Percentiles rank a stretch among this genome's conserved stretches.
These are phyloP conservation scores for Penicillium decumbens DNA, from an alignment of 2,329 filamentous ascomycete species.

Conservation along the genomic window DNA sequence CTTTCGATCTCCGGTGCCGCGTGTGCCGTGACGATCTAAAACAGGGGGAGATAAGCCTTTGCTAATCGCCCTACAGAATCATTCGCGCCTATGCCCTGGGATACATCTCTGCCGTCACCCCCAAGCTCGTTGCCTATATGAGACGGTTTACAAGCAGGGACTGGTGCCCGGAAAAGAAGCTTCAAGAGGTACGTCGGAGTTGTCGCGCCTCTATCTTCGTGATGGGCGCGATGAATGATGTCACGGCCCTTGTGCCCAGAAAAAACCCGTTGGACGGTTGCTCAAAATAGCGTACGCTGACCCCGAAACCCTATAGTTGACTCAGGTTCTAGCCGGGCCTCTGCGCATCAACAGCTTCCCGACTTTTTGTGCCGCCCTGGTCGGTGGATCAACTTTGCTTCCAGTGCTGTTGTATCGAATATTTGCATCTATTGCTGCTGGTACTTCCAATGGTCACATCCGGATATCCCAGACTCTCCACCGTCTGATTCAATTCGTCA, in stretches of 20 bases:
- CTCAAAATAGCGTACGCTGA: slow-evolving; percentile 17
- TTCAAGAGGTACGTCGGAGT: slow-evolving; percentile 34
- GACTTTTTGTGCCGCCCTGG: slow-evolving; percentile 49
- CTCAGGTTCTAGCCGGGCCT: slow-evolving; percentile 36
- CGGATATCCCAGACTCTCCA: slow-evolving; percentile 15
- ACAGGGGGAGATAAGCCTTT: neutral
- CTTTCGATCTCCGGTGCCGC: slow-evolving; percentile 5
- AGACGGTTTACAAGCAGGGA: slow-evolving; percentile 33
- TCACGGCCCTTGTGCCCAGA: slow-evolving; percentile 3
- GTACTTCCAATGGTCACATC: slow-evolving; percentile 13
- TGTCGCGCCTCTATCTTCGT: neutral
- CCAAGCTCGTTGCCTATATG: slow-evolving; percentile 42
- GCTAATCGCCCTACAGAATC: slow-evolving; percentile 27
- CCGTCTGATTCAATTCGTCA: slow-evolving; percentile 39
- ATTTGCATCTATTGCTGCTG: slow-evolving; percentile 21
- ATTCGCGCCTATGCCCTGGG: slow-evolving; percentile 48
- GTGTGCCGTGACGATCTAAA: neutral
- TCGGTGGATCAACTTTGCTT: slow-evolving; percentile 50
- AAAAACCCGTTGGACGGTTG: neutral
- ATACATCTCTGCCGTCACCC: slow-evolving; percentile 46
- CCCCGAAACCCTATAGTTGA: slow-evolving; percentile 31
- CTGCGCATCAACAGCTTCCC: slow-evolving; percentile 48
- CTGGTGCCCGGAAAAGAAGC: slow-evolving; percentile 30
- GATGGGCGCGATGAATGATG: slow-evolving; percentile 2
- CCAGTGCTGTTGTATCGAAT: slow-evolving; percentile 29